A percentile compares a stretch with the other conserved stretches of the same genome.
These are phyloP conservation scores for Pilatotrama ljubarskyi DNA, from an alignment of 768 basidiomycete species.

Conservation along the genomic window DNA sequence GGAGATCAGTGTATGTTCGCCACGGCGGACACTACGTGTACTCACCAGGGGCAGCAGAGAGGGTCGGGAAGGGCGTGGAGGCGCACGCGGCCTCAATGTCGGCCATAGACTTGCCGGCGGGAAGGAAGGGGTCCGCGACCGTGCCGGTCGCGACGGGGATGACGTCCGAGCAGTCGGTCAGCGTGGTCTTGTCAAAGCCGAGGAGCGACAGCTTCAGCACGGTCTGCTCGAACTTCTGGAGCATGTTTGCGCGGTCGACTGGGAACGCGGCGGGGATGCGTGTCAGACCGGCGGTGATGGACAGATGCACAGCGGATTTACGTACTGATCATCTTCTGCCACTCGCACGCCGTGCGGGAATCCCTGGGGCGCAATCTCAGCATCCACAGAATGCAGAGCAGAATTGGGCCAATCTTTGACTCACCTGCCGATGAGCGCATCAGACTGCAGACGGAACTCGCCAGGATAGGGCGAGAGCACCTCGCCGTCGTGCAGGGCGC, in stretches of 20 bases:
- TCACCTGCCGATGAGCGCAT: conserved; percentile 21
- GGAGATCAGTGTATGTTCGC: background rate
- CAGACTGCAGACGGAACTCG: conserved; percentile 38
- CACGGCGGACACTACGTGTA: background rate
- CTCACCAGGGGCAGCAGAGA: conserved; percentile 29
- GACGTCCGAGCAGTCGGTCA: conserved; percentile 21
- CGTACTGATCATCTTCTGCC: conserved; percentile 31
- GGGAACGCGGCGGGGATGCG: background rate
- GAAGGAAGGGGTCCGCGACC: conserved; percentile 22
- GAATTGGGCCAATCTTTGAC: background rate
- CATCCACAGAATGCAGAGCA: background rate
- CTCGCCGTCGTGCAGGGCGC: conserved; percentile 30
- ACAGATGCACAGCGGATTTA: background rate
- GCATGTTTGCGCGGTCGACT: conserved; percentile 17
- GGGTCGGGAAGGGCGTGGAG: conserved; percentile 23
- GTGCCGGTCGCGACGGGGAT: conserved; percentile 14
- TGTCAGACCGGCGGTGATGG: background rate
- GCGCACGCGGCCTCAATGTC: conserved; percentile 28
- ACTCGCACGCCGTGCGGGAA: conserved; percentile 34
- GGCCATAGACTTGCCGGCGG: conserved; percentile 24
- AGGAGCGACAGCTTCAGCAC: conserved; percentile 18
- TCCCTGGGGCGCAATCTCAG: conserved; percentile 28
- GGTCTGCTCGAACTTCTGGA: conserved; percentile 16
- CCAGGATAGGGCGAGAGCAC: conserved; percentile 32
- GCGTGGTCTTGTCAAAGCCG: conserved; percentile 13